phyloP scores from a whole-genome alignment of 306 rosid genomes.

The Lathyrus aphaca region DNA sequence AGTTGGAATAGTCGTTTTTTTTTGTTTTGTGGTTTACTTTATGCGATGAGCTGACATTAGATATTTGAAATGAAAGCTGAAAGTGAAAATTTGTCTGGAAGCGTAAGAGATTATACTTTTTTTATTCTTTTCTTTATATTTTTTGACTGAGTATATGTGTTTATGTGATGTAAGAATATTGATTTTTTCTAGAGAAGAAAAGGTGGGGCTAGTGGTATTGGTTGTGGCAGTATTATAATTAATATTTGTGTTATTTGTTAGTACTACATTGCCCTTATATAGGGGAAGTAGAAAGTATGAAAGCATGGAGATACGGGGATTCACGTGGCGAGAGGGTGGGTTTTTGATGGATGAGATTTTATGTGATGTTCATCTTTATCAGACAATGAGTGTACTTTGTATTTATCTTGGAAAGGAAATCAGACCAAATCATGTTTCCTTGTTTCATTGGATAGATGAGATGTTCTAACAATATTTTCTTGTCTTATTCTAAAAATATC shows the following conservation, averaged over 20 bases:
- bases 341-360: neutral
- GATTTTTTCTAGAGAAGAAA: neutral
- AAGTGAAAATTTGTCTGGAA: conserved; percentile 44
- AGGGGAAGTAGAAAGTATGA: neutral
- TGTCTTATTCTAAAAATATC: too few relatives aligned
- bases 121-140: neutral
- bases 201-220: neutral
- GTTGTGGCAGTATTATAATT: neutral
- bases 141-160: neutral
- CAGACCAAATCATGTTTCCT: conserved; percentile 15
- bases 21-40: neutral
- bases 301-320: neutral
- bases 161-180: neutral
- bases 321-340: conserved; percentile 32
- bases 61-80: conserved; percentile 29
- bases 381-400: conserved; percentile 1
- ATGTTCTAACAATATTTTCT: too few relatives aligned
- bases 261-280: neutral
- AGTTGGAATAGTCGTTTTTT: conserved; percentile 6
- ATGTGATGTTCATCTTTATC: conserved; percentile 8
- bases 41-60: neutral
- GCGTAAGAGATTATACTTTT: conserved; percentile 6
- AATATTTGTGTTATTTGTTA: neutral
- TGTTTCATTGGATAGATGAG: neutral
- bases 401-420: conserved; percentile 16